Conservation (phyloP, 75 land plant genomes). For the Pinus taeda region DNA sequence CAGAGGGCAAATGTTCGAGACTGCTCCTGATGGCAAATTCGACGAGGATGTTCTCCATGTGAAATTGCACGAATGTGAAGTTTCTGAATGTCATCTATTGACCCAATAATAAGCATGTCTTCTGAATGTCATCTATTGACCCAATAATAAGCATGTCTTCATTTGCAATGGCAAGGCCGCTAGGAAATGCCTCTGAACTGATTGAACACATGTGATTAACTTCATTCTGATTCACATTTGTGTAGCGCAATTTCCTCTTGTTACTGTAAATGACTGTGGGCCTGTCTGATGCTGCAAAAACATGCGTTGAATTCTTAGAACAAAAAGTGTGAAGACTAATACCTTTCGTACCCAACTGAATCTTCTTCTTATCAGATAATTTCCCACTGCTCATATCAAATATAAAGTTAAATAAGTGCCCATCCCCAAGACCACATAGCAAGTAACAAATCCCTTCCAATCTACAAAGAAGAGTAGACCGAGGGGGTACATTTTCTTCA, state of each 20-base stretch:
- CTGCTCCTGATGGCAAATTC: slow-evolving; percentile 96
- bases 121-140: too few relatives aligned
- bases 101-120: too few relatives aligned
- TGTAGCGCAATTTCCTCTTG: slow-evolving; percentile 87
- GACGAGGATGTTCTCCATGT: slow-evolving; percentile 93
- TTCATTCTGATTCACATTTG: slow-evolving; percentile 94
- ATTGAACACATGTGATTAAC: slow-evolving; percentile 96
- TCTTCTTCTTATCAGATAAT: slow-evolving; percentile 80
- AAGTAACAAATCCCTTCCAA: slow-evolving; percentile 96
- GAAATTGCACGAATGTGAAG: slow-evolving; percentile 98
- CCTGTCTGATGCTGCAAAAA: slow-evolving; percentile 95
- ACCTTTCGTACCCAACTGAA: slow-evolving; percentile 91
- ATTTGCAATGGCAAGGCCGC: slow-evolving; percentile 97
- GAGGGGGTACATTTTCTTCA: slow-evolving; percentile 93
- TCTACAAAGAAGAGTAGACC: slow-evolving; percentile 85
- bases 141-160: slow-evolving; percentile 98
- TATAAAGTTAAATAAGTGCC: slow-evolving; percentile 79
- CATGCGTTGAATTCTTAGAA: slow-evolving; percentile 88
- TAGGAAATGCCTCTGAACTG: slow-evolving; percentile 35
- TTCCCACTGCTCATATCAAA: slow-evolving; percentile 62
- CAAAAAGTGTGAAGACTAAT: slow-evolving; percentile 82
- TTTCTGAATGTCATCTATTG: slow-evolving; percentile 98
- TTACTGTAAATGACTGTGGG: slow-evolving; percentile 97
- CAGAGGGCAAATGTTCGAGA: slow-evolving; percentile 89
- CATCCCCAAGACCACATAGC: slow-evolving; percentile 96